phyloP scores from a whole-genome alignment of 2,329 filamentous ascomycete species.

The Septoria petroselini region DNA sequence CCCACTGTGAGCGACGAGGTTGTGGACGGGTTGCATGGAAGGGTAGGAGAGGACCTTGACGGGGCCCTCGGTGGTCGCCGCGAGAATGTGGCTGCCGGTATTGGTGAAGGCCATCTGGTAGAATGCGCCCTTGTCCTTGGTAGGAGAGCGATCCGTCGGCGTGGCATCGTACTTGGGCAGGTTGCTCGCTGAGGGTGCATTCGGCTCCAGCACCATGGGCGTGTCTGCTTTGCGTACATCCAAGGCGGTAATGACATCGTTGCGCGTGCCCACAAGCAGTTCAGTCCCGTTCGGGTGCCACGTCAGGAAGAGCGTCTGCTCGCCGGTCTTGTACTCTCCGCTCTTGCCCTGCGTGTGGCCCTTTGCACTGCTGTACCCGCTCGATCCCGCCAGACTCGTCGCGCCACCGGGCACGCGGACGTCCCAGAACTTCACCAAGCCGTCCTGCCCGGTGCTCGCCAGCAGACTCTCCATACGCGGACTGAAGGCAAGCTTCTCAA shows the following conservation, averaged over 20 bases:
- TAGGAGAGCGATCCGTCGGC: constrained; percentile 27
- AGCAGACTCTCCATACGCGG: constrained; percentile 73
- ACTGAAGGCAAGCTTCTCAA: constrained; percentile 77
- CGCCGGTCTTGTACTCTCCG: constrained; percentile 54
- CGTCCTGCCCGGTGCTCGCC: constrained; percentile 70
- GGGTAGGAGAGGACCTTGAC: constrained; percentile 69
- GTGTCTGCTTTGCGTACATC: constrained; percentile 32
- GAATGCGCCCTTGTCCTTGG: constrained; percentile 49
- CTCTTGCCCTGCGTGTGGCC: constrained; percentile 42
- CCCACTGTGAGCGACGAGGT: constrained; percentile 69
- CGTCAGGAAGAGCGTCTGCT: constrained; percentile 48
- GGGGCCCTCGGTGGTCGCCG: constrained; percentile 68
- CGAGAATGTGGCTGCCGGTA: constrained; percentile 66
- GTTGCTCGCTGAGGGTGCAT: constrained; percentile 16
- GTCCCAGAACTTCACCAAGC: constrained; percentile 76
- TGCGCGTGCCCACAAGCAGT: constrained; percentile 71
- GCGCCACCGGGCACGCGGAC: constrained; percentile 58
- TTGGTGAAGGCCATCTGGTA: constrained; percentile 74
- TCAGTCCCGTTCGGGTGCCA: constrained; percentile 71
- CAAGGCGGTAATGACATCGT: constrained; percentile 42
- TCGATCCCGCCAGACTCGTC: constrained; percentile 29
- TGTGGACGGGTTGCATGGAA: constrained; percentile 53
- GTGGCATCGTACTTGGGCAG: constrained; percentile 18
- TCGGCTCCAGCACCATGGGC: constrained; percentile 16
- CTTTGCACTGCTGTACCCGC: constrained; percentile 46